Percentiles rank a stretch among this genome's conserved stretches.
phyloP scores from a whole-genome alignment of 495 filamentous ascomycete species.

The Mycothermus thermophilus region DNA sequence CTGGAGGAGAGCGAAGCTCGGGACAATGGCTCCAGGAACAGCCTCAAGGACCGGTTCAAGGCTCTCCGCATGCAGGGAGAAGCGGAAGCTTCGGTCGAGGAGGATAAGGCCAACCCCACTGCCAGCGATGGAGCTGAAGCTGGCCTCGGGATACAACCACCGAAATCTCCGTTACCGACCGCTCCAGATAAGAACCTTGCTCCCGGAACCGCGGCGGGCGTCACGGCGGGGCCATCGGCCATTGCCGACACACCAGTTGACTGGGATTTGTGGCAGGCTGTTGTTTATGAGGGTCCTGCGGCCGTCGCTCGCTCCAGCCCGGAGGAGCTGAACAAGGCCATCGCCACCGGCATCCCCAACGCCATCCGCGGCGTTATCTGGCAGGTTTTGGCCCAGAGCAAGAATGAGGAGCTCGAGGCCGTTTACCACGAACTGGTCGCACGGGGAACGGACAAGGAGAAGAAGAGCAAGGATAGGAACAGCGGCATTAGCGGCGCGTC shows the following conservation, averaged over 20 bases:
- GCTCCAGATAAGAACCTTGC: conserved; percentile 46
- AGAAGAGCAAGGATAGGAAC: conserved; percentile 53
- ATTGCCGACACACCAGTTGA: conserved; percentile 60
- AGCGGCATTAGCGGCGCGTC: conserved; percentile 30
- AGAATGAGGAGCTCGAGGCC: conserved; percentile 76
- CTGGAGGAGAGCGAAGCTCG: conserved; percentile 52
- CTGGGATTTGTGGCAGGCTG: conserved; percentile 95
- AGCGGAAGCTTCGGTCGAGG: conserved; percentile 39
- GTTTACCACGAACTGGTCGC: conserved; percentile 72
- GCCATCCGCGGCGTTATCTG: conserved; percentile 94
- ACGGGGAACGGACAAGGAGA: conserved; percentile 69
- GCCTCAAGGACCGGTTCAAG: conserved; percentile 77
- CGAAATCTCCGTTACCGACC: conserved; percentile 35
- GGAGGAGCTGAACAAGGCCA: conserved; percentile 77
- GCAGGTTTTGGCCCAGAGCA: conserved; percentile 92
- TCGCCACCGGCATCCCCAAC: conserved; percentile 84
- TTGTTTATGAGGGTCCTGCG: conserved; percentile 84
- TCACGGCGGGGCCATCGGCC: conserved; percentile 54
- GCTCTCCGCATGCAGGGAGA: conserved; percentile 69
- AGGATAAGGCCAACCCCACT: conserved; percentile 31
- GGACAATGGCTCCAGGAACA: conserved; percentile 43
- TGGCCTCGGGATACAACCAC: conserved; percentile 22
- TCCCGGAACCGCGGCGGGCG: conserved; percentile 70
- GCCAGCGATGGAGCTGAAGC: conserved; percentile 41
- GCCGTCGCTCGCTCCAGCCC: conserved; percentile 73